Conservation (phyloP, 169 alveolate species). For the Babesia microti region DNA sequence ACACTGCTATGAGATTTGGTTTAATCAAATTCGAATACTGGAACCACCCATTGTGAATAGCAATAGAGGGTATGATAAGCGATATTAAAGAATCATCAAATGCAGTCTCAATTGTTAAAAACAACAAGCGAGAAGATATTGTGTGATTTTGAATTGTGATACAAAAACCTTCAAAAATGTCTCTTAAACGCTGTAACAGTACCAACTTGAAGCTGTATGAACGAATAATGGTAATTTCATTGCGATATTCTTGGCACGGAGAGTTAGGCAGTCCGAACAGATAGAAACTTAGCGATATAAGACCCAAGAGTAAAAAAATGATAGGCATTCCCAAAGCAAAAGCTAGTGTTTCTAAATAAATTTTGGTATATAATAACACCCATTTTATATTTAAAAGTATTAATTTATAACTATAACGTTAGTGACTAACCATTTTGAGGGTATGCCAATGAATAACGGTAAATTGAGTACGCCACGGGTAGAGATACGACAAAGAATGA, state of each 20-base stretch:
- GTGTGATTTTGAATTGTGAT: too few species aligned
- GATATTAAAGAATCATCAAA: conserved; percentile 18
- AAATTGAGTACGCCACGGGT: conserved; percentile 10
- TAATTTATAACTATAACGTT: too few species aligned
- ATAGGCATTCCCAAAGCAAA: conserved; percentile 9
- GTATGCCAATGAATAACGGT: too few species aligned
- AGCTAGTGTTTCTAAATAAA: conserved; percentile 8
- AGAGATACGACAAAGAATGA: conserved; percentile 32
- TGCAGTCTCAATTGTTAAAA: conserved; percentile 35
- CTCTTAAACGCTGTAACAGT: too few species aligned
- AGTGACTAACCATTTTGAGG: too few species aligned
- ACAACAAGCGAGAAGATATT: conserved; percentile 12
- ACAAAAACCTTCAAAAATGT: too few species aligned
- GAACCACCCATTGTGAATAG: conserved; percentile 3
- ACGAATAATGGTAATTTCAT: too few species aligned
- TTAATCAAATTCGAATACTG: conserved; percentile 1
- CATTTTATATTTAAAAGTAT: background rate
- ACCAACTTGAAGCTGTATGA: too few species aligned
- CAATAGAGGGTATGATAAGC: conserved; percentile 18
- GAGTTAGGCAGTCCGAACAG: conserved; percentile 18
- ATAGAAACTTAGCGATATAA: conserved; percentile 19
- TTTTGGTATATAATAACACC: too few species aligned
- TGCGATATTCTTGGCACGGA: conserved; percentile 2
- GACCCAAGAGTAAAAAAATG: conserved; percentile 13
- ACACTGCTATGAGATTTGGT: conserved; percentile 13